Evolutionary conservation across 305 asterid genomes (phyloP), one percentile per base, ranked within the genome.

Genomic region (Fraxinus paxiana): DNA sequence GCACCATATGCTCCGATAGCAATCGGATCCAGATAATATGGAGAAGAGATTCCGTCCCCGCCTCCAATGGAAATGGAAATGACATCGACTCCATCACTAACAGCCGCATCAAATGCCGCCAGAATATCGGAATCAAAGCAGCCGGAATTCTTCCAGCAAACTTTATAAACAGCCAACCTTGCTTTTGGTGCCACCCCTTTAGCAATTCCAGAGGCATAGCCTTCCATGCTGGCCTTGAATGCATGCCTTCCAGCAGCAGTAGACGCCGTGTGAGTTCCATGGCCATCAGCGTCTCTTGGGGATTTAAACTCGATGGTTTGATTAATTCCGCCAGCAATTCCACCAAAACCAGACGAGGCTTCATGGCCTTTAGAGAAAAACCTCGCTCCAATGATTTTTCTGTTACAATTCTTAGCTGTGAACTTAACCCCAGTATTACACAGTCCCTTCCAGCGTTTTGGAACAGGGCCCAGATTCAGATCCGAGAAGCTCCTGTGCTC

Each of bases 1-100:
- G 98, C 99, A 30, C 97, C 97, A 86, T 92, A 95, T 0, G 99
- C 88, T 20, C 99, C 99, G 0, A 95, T 95, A 31, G 99, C 99
- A 5, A 95, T 95, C 0, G 99, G 98, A 82, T 95, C 98, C 20
- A 95, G 98, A 65, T 95, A 95, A 67, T 93, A 95, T 0, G 99
- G 99, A 15, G 99, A 92, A 17, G 98, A 91, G 9, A 95, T 76
- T 0, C 98, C 98, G 79, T 93, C 97, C 0, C 97, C 99, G 13
- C 98, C 99, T 2, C 99, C 99, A 22, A 95, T 91, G 10, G 97
- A 91, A 74, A 95, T 92, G 1, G 98, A 95, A 41, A 95, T 93
- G 12, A 95, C 98, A 63, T 93, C 98, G 0, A 95, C 98, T 0
- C 97, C 97, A 81, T 95, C 99, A 18, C 89, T 83, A 35, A 93